Base-by-base conservation (phyloP, 345 rosid species). In the Microthlaspi erraticum region DNA sequence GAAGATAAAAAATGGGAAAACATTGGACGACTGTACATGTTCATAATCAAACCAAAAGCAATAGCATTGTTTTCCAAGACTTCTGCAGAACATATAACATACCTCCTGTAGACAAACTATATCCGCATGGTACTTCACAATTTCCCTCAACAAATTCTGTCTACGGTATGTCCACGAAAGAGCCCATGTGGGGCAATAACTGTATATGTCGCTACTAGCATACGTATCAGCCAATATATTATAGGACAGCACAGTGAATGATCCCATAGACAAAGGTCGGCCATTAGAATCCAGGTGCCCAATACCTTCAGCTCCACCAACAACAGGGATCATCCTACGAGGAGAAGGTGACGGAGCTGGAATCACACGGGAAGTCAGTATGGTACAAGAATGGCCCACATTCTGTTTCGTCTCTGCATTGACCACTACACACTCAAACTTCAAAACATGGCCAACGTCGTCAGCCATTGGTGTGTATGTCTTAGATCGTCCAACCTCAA, bases 81-180 rank as follows among this genome's bases (percentile, higher is more conserved):
- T 36, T 72, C 31, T 23, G 33, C 49, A 50, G 32, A 23, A 34
- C 33, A 31, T 12, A 31, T 64, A 56, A 7, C 50, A 56, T 76
- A 93, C 98, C 94, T 93, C 98, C 68, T 93, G 98, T 42, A 93
- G 94, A 72, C 99, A 94, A 70, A 94, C 95, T 73, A 94, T 83
- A 81, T 94, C 98, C 10, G 98, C 99, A 60, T 88, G 84, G 48
- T 94, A 94, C 54, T 91, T 93, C 60, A 94, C 90, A 60, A 94
- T 88, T 76, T 94, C 99, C 72, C 96, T 81, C 32, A 94, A 77
- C 68, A 94, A 74, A 81, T 94, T 94, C 74, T 94, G 99, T 54
- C 92, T 82, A 59, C 99, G 95, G 70, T 94, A 94, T 32, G 93
- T 85, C 99, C 99, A 94, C 8, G 99, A 83, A 70, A 94, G 96